phyloP scores from a whole-genome alignment of 1,284 basidiomycete genomes.

The Malassezia dermatis region DNA sequence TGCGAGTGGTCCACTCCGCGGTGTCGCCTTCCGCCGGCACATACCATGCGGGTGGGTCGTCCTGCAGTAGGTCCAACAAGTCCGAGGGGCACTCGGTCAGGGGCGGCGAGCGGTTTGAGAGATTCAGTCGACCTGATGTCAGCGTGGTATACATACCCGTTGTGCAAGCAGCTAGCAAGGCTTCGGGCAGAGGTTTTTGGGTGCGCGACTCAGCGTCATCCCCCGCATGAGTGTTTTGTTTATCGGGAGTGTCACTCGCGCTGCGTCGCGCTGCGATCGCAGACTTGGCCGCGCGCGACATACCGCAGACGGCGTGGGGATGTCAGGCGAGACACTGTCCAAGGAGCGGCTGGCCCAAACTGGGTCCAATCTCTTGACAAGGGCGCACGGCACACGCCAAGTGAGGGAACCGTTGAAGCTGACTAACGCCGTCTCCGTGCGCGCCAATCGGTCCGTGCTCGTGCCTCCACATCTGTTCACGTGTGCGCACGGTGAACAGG shows the following conservation, averaged over 20 bases:
- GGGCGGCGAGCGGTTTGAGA: neutral
- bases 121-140: slow-evolving; percentile 2
- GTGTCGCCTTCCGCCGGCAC: neutral
- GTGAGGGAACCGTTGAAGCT: neutral
- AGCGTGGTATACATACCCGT: neutral
- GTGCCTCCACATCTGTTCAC: slow-evolving; percentile 6
- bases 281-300: slow-evolving; percentile 13
- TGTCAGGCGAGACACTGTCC: neutral
- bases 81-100: neutral
- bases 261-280: neutral
- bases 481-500: slow-evolving; percentile 1
- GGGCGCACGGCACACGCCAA: neutral
- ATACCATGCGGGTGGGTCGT: slow-evolving; percentile 7
- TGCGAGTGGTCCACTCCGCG: slow-evolving; percentile 28
- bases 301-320: neutral
- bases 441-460: slow-evolving; percentile 6
- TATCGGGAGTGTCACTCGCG: neutral
- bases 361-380: neutral
- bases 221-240: neutral
- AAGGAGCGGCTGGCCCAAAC: neutral
- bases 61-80: neutral
- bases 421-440: neutral
- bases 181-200: neutral
- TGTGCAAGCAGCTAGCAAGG: neutral
- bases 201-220: neutral